Evolutionary conservation across 2,329 filamentous ascomycete genomes (phyloP).

Genomic region (Colletotrichum simmondsii): DNA sequence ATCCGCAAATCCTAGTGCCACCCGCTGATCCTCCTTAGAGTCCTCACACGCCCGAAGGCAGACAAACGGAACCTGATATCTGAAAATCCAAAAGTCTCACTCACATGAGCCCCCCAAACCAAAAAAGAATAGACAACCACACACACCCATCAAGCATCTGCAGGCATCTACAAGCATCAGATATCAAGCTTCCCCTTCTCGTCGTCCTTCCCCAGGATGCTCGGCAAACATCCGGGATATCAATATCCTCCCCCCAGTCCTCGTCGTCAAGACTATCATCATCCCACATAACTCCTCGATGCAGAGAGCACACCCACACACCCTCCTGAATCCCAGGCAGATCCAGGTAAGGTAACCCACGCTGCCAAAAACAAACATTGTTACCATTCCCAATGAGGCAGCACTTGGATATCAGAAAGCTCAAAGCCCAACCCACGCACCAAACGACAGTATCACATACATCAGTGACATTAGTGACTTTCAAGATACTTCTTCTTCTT

Average conservation of each 20-base stretch:
- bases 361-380: not conserved
- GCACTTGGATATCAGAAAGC: not conserved
- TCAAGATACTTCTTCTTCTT: conserved; percentile 14
- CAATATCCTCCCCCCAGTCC: not conserved
- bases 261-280: not conserved
- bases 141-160: not conserved
- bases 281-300: not conserved
- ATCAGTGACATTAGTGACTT: not conserved
- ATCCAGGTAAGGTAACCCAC: not conserved
- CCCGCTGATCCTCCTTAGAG: not conserved
- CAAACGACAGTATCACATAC: not conserved
- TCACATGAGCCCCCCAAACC: not conserved
- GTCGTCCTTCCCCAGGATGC: not conserved
- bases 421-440: not conserved
- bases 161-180: not conserved
- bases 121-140: not conserved
- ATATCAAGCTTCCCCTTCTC: not conserved
- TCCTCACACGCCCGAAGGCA: not conserved
- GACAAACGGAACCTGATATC: not conserved
- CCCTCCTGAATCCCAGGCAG: not conserved
- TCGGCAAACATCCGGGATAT: not conserved
- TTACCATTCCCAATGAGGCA: not conserved
- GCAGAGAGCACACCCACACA: not conserved
- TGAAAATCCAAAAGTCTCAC: not conserved
- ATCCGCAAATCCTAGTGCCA: not conserved